Percentiles rank a stretch among this genome's conserved stretches.
These are phyloP conservation scores for Castanea crenata DNA, from an alignment of 306 rosid genomes.

Conservation along the genomic window DNA sequence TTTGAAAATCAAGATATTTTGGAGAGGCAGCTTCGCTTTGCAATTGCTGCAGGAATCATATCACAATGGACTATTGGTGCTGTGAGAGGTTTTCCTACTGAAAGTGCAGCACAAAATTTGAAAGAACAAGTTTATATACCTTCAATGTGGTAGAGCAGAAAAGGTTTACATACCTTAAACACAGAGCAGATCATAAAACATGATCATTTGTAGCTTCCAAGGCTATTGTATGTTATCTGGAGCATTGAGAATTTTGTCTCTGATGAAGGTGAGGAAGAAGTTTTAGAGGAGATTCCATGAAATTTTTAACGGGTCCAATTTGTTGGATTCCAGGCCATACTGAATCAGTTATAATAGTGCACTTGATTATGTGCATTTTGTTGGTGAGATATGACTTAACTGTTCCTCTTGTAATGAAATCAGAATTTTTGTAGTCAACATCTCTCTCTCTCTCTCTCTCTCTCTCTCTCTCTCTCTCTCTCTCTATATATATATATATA, in stretches of 20 bases:
- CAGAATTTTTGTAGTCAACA: background rate
- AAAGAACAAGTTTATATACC: conserved; percentile 98
- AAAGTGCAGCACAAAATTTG: conserved; percentile 95
- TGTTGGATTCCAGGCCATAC: conserved; percentile 18
- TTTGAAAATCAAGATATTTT: conserved; percentile 61
- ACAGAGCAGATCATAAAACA: conserved; percentile 1
- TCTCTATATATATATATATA: too few relatives aligned
- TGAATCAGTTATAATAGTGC: background rate
- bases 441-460: background rate
- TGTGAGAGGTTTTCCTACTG: conserved; percentile 84
- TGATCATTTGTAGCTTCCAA: conserved; percentile 11
- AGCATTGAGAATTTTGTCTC: conserved; percentile 16
- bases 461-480: background rate
- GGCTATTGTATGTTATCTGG: background rate
- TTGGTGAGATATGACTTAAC: conserved; percentile 14
- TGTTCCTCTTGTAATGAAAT: background rate
- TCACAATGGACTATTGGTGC: conserved; percentile 96
- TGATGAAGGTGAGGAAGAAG: conserved; percentile 12
- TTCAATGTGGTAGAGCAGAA: conserved; percentile 72
- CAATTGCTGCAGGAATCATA: conserved; percentile 85
- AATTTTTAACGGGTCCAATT: conserved; percentile 9
- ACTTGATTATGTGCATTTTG: conserved; percentile 13
- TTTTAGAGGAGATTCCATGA: conserved; percentile 4
- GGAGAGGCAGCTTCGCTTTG: conserved; percentile 87
- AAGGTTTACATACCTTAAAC: conserved; percentile 1